These are phyloP conservation scores for Pythium chondricola DNA, from an alignment of 352 stramenopile species.

Conservation along the genomic window DNA sequence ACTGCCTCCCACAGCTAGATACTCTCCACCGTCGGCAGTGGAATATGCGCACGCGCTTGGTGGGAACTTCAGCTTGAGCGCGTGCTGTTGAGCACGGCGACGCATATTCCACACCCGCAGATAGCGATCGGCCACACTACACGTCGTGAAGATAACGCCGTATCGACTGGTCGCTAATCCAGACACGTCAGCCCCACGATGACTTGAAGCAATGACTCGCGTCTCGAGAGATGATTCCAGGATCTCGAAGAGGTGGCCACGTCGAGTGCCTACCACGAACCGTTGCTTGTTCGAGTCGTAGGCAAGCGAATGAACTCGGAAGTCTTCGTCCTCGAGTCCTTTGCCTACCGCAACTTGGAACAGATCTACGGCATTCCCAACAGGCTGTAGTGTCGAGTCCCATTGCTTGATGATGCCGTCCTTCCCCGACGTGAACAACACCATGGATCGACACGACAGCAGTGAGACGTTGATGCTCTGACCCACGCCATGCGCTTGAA, in stretches of 20 bases:
- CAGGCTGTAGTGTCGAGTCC: slow-evolving; percentile 66
- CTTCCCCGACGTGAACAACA: slow-evolving; percentile 73
- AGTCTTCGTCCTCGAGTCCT: slow-evolving; percentile 39
- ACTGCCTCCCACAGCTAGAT: slow-evolving; percentile 41
- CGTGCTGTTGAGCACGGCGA: slow-evolving; percentile 18
- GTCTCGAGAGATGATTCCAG: slow-evolving; percentile 8
- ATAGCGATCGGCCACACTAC: slow-evolving; percentile 26
- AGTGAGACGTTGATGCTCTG: slow-evolving; percentile 52
- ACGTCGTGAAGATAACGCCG: slow-evolving; percentile 47
- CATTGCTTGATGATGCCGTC: slow-evolving; percentile 76
- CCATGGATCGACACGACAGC: slow-evolving; percentile 59
- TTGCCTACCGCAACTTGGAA: slow-evolving; percentile 23
- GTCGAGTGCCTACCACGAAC: slow-evolving; percentile 50
- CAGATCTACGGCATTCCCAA: slow-evolving; percentile 63
- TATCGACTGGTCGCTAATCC: slow-evolving; percentile 21
- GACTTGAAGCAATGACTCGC: slow-evolving; percentile 43
- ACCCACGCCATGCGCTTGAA: slow-evolving; percentile 50
- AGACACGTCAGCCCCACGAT: slow-evolving; percentile 21
- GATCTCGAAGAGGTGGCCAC: slow-evolving; percentile 13
- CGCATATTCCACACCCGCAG: slow-evolving; percentile 65
- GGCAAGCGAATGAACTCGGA: slow-evolving; percentile 60
- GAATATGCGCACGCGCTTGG: slow-evolving; percentile 32
- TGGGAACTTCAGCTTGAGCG: slow-evolving; percentile 23
- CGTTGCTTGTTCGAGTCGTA: slow-evolving; percentile 45
- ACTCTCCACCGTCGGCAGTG: slow-evolving; percentile 28